Base-by-base conservation (phyloP, 2,329 filamentous ascomycete species). In the Xylariales sp. region DNA sequence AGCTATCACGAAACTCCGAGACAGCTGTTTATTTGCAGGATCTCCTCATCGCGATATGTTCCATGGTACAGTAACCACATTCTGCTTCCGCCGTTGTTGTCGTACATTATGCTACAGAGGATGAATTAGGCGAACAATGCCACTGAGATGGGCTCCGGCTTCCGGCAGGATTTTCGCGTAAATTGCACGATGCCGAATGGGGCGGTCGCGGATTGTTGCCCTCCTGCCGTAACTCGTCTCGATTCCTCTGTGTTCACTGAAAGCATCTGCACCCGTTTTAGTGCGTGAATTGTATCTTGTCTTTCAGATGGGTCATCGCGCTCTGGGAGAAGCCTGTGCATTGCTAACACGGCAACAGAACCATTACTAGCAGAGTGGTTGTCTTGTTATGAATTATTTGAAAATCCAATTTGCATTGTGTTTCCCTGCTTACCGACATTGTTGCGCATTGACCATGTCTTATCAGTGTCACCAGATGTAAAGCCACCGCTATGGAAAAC, bases 381-480 rank as follows among this genome's bases (percentile, higher is more conserved):
- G 11, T 19, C 37, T 39, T 3, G 5, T 5, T 14, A 14, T 8
- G 24, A 12, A 7, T 11, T 21, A 36, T 36, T 5, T 22, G 31
- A 3, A 32, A 4, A 9, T 2, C n/a, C n/a, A n/a, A n/a, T 16
- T 16, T 14, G n/a, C 29, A 14, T 32, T 16, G 5, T 9, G 12
- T 9, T 14, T 16, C 11, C 12, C 31, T 22, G 24, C 35, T 38
- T n/a, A 38, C 35, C 35, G 18, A 38, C 28, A 18, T 38, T 25
- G 21, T 24, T 24, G 21, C 28, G 35, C 35, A 38, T 38, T 8
- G 35, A 38, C n/a, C 21, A 15, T 15, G 35, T 38, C 28, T 27
- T 38, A 14, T 38, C 35, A 38, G 11, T 38, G 35, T 38, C 35
- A 10, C 35, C 35, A 28, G 24, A 27, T 3, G 24, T 38, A 24